These are phyloP conservation scores for Pythium grandisporangium DNA, from an alignment of 352 stramenopile genomes.

Conservation along the genomic window DNA sequence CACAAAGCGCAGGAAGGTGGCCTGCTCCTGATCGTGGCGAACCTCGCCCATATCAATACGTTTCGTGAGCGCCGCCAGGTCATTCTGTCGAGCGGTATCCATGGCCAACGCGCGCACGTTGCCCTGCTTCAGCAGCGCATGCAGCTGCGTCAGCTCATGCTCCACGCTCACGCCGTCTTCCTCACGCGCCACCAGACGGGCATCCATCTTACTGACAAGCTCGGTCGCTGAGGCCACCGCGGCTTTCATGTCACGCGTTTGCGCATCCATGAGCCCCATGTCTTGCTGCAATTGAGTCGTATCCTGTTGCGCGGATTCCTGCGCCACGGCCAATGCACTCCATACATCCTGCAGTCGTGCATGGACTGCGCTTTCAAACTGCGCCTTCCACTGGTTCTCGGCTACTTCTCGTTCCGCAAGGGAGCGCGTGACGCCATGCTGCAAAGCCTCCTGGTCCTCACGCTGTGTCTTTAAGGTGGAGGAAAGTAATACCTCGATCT, in stretches of 20 bases:
- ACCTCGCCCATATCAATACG: constrained; percentile 8
- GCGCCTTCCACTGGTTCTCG: constrained; percentile 51
- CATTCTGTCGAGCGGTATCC: constrained; percentile 13
- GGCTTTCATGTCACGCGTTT: constrained; percentile 15
- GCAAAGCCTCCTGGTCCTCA: constrained; percentile 16
- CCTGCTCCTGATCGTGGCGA: constrained; percentile 8
- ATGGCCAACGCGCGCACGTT: constrained; percentile 15
- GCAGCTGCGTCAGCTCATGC: constrained; percentile 16
- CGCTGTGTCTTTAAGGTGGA: constrained; percentile 13
- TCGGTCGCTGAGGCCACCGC: not conserved
- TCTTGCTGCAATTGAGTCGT: constrained; percentile 33
- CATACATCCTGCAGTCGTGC: constrained; percentile 49
- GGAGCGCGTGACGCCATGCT: constrained; percentile 21
- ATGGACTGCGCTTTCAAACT: constrained; percentile 33
- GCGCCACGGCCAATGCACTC: constrained; percentile 26
- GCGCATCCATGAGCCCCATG: constrained; percentile 35
- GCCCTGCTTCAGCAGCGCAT: constrained; percentile 13
- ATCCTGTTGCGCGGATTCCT: constrained; percentile 23
- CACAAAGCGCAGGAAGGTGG: constrained; percentile 15
- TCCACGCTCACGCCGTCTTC: constrained; percentile 11
- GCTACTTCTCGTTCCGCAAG: constrained; percentile 24
- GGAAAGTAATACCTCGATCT: constrained; percentile 21
- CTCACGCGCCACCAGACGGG: constrained; percentile 1
- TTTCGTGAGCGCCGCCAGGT: constrained; percentile 14
- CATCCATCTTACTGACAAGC: constrained; percentile 1